Conservation (phyloP, 2,329 filamentous ascomycete genomes). For the Ophiostoma sp. region DNA sequence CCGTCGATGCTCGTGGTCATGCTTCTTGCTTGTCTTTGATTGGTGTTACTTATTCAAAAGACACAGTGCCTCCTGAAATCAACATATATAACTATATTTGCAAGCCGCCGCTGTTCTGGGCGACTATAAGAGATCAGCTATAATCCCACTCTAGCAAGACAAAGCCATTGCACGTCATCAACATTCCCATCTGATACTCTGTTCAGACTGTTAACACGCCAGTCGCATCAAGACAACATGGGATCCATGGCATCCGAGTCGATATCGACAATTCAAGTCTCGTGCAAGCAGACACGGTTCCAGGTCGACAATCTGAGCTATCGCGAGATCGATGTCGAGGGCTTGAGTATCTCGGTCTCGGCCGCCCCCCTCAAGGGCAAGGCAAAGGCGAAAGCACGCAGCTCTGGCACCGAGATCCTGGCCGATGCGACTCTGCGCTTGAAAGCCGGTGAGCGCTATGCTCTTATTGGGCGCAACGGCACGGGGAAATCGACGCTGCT, state of each 20-base stretch:
- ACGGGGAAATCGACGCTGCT: slow-evolving; percentile 77
- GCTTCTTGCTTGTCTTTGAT: no score
- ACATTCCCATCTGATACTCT: no score
- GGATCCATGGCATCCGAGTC: slow-evolving; percentile 29
- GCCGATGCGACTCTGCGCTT: slow-evolving; percentile 63
- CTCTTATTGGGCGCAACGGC: slow-evolving; percentile 73
- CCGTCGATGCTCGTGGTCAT: no score
- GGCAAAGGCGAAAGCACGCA: not conserved
- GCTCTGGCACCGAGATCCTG: slow-evolving; percentile 53
- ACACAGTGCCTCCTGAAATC: no score
- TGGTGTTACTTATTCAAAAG: no score
- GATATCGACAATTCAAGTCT: slow-evolving; percentile 52
- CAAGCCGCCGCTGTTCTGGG: no score
- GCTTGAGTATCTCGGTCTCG: slow-evolving; percentile 58
- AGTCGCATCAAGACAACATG: not conserved
- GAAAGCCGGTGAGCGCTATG: slow-evolving; percentile 69
- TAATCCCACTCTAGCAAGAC: no score
- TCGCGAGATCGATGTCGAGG: slow-evolving; percentile 64
- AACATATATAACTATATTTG: no score
- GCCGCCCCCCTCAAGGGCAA: not conserved
- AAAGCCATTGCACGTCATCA: no score
- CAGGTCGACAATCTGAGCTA: slow-evolving; percentile 52
- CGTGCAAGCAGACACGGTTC: slow-evolving; percentile 63
- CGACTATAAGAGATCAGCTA: no score
- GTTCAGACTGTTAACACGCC: no score